Evolutionary conservation across 768 basidiomycete species (phyloP).

Genomic region (Xerocomellus amylosporus): DNA sequence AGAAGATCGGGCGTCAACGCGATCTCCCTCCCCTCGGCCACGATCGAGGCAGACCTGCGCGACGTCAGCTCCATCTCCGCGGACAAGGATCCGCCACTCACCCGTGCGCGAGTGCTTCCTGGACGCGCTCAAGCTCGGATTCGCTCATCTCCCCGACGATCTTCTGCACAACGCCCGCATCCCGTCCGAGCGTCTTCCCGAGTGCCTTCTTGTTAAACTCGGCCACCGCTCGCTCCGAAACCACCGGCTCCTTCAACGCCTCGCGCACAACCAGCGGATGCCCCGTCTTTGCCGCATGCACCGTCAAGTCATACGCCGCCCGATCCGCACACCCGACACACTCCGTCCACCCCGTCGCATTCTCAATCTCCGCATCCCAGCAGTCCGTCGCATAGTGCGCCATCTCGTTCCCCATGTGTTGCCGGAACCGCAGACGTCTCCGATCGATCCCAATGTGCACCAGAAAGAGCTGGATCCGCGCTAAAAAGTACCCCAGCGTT

Average conservation of each 20-base stretch:
- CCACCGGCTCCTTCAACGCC: conserved; percentile 79
- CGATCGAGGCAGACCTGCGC: conserved; percentile 53
- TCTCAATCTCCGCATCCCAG: conserved; percentile 99
- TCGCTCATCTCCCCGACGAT: conserved; percentile 66
- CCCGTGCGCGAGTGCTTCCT: conserved; percentile 74
- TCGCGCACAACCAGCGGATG: conserved; percentile 83
- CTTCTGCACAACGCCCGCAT: conserved; percentile 65
- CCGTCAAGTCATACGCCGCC: conserved; percentile 92
- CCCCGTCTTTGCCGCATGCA: conserved; percentile 83
- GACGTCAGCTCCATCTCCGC: conserved; percentile 7
- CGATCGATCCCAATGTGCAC: conserved; percentile 89
- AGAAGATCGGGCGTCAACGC: conserved; percentile 69
- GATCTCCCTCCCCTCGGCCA: conserved; percentile 63
- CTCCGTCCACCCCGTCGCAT: conserved; percentile 87
- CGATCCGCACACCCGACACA: conserved; percentile 99
- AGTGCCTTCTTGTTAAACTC: conserved; percentile 86
- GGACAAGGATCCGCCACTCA: conserved; percentile 33
- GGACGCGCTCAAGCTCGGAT: conserved; percentile 58
- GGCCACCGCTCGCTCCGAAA: conserved; percentile 74
- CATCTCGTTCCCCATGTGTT: conserved; percentile 99
- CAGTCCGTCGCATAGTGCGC: conserved; percentile 99
- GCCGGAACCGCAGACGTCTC: conserved; percentile 82
- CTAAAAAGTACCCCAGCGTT: conserved; percentile 97
- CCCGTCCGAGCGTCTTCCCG: conserved; percentile 86
- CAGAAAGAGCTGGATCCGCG: conserved; percentile 86